Evolutionary conservation across 2,329 filamentous ascomycete species (phyloP).

Genomic region (Knufia petricola): DNA sequence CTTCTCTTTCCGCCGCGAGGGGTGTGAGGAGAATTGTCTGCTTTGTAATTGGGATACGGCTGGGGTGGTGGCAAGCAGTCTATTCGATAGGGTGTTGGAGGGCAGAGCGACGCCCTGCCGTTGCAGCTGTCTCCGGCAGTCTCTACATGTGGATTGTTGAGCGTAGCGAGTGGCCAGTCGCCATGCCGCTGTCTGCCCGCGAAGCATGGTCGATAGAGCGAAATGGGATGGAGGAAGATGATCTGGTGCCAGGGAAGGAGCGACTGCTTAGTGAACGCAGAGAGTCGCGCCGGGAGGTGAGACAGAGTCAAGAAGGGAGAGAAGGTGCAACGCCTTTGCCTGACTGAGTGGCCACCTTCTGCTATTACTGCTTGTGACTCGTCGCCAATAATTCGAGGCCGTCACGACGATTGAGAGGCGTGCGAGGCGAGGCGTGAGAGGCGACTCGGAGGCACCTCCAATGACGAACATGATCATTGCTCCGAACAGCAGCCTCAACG

Average conservation of each 20-base stretch:
- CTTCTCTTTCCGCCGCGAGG: conserved; percentile 48
- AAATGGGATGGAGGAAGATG: too few species aligned
- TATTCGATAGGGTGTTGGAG: conserved; percentile 7
- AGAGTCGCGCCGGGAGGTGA: not conserved
- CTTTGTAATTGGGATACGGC: conserved; percentile 21
- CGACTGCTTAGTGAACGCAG: too few species aligned
- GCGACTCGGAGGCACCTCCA: not conserved
- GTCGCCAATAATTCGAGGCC: not conserved
- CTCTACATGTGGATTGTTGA: conserved; percentile 28
- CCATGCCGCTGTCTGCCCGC: conserved; percentile 57
- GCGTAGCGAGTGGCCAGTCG: conserved; percentile 49
- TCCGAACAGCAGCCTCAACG: too few species aligned
- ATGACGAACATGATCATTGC: conserved; percentile 2
- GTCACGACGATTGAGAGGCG: too few species aligned
- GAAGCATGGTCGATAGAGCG: conserved; percentile 50
- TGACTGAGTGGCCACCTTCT: not conserved
- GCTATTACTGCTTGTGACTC: too few species aligned
- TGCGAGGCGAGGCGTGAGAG: too few species aligned
- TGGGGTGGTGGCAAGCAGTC: not conserved
- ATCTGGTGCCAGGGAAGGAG: not conserved
- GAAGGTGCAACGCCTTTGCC: not conserved
- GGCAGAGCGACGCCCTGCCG: conserved; percentile 8
- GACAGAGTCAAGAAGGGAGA: not conserved
- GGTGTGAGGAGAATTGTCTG: conserved; percentile 37
- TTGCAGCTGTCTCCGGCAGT: conserved; percentile 19